Base-by-base conservation (phyloP, 805 yeast genomes). In the Hanseniaspora occidentalis region DNA sequence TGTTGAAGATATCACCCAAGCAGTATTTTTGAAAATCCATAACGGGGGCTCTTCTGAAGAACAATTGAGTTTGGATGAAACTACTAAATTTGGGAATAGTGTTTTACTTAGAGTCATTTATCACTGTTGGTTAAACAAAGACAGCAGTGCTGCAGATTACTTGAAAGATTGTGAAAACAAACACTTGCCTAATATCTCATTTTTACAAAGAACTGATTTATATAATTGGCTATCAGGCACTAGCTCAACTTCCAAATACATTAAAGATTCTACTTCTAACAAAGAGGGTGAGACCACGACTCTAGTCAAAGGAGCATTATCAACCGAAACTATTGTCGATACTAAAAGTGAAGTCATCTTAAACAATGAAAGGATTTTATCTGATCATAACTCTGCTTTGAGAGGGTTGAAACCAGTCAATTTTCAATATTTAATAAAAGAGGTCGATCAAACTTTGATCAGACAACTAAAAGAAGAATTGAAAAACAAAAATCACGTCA, bases 141-240 rank as follows among this genome's bases (percentile, higher is more conserved):
- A 82, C 41, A 68, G 82, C 21, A 71, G 79, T 31, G 79, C 86
- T 35, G 79, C 95, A 10, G 94, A 84, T 41, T 88, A 89, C 56
- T 71, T 85, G 44, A 70, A 77, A 9, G 77, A 73, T 29, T 84
- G 95, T 47, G 79, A 75, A 50, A 70, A 69, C 38, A 63, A 70
- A 31, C 69, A 73, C 2, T 69, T 89, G 25, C 67, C 75, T 2
- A 84, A 84, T 46, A 72, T 89, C 54, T 77, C 84, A 43, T 88
- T 89, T 54, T 61, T 84, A 55, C 94, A 85, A 51, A 77, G 94
- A 60, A 78, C 85, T 7, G 95, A 89, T 54, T 69, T 89, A 45
- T 69, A 80, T 41, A 72, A 84, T 23, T 88, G 92, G 86, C 68
- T 89, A 39, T 71, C 70, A 44, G 95, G 95, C 3, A 67, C 74